Conservation (phyloP, 2,329 filamentous ascomycete genomes). For the Didymella lethalis region DNA sequence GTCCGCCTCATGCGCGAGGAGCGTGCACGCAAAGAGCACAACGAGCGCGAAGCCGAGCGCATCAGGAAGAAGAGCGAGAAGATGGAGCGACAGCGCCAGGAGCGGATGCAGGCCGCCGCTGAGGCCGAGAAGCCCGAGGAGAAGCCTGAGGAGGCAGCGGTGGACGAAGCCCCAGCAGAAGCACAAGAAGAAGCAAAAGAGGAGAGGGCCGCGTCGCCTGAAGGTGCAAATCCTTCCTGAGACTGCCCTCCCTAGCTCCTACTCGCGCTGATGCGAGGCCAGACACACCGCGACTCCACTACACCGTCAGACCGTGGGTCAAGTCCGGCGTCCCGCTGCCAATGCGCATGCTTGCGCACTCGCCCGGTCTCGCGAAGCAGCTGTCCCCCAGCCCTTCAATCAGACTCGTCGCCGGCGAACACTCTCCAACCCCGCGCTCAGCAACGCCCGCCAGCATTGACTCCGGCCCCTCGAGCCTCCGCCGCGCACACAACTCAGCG, state of each 20-base stretch:
- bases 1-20: slow-evolving; percentile 87
- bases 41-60: slow-evolving; percentile 61
- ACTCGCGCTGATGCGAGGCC: slow-evolving; percentile 31
- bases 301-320: slow-evolving; percentile 43
- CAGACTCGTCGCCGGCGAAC: not conserved
- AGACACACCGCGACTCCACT: slow-evolving; percentile 33
- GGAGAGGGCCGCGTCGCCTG: slow-evolving; percentile 37
- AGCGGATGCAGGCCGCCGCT: slow-evolving; percentile 40
- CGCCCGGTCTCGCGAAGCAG: slow-evolving; percentile 8
- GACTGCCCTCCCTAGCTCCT: slow-evolving; percentile 14
- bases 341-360: slow-evolving; percentile 25
- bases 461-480: slow-evolving; percentile 2
- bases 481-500: slow-evolving; percentile 14
- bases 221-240: slow-evolving; percentile 48
- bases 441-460: slow-evolving; percentile 12
- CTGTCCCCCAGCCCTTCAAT: not conserved
- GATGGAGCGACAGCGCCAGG: slow-evolving; percentile 43
- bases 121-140: slow-evolving; percentile 35
- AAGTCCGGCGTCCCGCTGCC: slow-evolving; percentile 31
- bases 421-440: not conserved
- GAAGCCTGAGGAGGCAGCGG: slow-evolving; percentile 33
- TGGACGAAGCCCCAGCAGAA: slow-evolving; percentile 30
- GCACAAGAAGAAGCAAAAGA: slow-evolving; percentile 41
- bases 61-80: slow-evolving; percentile 57
- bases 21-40: slow-evolving; percentile 78